phyloP scores from a whole-genome alignment of 345 rosid genomes.

The Mercurialis annua region DNA sequence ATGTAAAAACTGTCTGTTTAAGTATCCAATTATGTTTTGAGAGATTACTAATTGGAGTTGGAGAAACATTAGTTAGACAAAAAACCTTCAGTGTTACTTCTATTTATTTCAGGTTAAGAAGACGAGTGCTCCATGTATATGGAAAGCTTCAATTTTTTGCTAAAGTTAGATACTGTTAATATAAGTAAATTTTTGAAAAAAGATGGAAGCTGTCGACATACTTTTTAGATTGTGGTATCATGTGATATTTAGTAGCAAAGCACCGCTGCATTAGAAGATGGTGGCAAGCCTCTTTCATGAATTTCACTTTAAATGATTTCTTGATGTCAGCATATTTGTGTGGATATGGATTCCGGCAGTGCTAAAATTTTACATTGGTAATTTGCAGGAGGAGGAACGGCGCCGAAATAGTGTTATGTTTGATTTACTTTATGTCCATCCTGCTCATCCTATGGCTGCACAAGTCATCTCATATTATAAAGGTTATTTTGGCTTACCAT shows the following conservation, averaged over 20 bases:
- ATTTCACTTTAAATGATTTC: no score
- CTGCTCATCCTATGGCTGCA: slow-evolving; percentile 57
- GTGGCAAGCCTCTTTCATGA: not conserved
- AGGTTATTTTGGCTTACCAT: slow-evolving; percentile 23
- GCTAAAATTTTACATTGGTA: slow-evolving; percentile 12
- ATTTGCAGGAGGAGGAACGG: slow-evolving; percentile 68
- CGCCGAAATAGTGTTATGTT: slow-evolving; percentile 78
- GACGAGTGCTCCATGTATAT: no score
- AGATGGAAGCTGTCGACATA: not conserved
- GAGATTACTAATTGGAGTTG: not conserved
- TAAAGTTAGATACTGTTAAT: not conserved
- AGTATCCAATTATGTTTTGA: not conserved
- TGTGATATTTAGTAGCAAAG: not conserved
- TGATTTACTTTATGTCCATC: slow-evolving; percentile 76
- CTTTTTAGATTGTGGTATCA: not conserved
- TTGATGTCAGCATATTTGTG: no score
- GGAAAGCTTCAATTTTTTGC: not conserved
- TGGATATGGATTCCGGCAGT: not conserved
- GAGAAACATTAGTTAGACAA: not conserved
- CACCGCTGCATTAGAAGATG: not conserved
- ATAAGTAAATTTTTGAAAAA: not conserved
- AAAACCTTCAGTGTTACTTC: no score
- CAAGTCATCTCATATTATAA: slow-evolving; percentile 46
- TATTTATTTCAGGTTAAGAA: no score
- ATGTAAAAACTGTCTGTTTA: not conserved